phyloP scores from a whole-genome alignment of 2,329 filamentous ascomycete genomes.

The Microcyclospora pomicola region DNA sequence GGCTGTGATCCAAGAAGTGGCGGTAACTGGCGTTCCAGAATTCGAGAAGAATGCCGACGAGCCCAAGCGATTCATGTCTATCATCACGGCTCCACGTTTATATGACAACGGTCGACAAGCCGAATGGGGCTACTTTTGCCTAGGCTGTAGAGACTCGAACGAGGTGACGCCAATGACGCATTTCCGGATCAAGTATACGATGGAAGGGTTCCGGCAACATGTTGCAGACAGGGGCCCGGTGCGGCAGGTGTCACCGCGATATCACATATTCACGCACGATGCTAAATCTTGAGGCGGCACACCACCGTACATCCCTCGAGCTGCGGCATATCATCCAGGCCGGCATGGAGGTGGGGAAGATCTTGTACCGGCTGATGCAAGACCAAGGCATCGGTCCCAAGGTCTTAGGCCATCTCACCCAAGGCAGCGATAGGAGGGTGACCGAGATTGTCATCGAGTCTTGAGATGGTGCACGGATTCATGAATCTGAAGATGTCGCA shows the following conservation, averaged over 20 bases:
- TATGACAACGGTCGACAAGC: not conserved
- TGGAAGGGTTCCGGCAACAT: too few relatives aligned
- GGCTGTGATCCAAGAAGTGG: not conserved
- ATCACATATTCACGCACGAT: too few relatives aligned
- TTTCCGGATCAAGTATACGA: too few relatives aligned
- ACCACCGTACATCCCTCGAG: too few relatives aligned
- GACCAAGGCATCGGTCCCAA: slow-evolving; percentile 23
- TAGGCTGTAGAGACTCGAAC: not conserved
- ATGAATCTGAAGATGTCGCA: slow-evolving; percentile 17
- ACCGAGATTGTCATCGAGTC: slow-evolving; percentile 28
- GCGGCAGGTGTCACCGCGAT: too few relatives aligned
- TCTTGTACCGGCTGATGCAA: slow-evolving; percentile 26
- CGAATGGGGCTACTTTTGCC: not conserved
- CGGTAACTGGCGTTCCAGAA: not conserved
- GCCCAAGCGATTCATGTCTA: not conserved
- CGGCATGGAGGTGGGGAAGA: slow-evolving; percentile 25
- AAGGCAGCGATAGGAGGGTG: slow-evolving; percentile 20
- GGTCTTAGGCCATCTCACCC: slow-evolving; percentile 28
- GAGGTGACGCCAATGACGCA: too few relatives aligned
- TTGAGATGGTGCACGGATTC: slow-evolving; percentile 15
- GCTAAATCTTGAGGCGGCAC: too few relatives aligned
- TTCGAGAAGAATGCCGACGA: not conserved
- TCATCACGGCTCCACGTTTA: not conserved
- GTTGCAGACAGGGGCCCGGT: too few relatives aligned
- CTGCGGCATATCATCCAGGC: too few relatives aligned